Base-by-base conservation (phyloP, 2,329 filamentous ascomycete species). In the Epichloe baconii region DNA sequence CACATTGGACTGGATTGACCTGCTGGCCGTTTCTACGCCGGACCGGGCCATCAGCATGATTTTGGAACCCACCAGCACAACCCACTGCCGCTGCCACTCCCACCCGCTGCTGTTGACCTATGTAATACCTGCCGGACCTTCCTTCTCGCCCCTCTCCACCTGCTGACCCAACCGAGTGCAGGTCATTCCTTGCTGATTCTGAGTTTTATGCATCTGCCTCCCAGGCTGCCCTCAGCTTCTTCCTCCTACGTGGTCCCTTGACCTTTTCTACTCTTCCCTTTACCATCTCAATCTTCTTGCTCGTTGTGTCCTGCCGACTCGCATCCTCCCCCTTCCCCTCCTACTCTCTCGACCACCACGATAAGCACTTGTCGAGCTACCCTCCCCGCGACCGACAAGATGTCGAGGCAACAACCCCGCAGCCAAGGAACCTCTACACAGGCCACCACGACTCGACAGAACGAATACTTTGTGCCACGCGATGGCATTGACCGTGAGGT, bases 401-500 rank as follows among this genome's bases (percentile, higher is more conserved):
- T 64, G 63, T 66, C 68, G 58, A 69, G 69, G 47, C 47, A 43
- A 65, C 61, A 64, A 59, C 62, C 64, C 58, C 62, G 64, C 68
- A 60, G 67, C 64, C 59, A 66, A 59, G 57, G 59, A 57, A 62
- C 64, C 54, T 56, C 64, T 59, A 56, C 62, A 37, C 56, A 57
- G 52, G 60, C 69, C 54, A 62, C 70, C 49, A 65, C 71, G 51
- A 68, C 70, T 52, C 76, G 78, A 54, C 79, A 85, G 66, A 87
- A 87, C 68, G 84, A 88, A 70, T 89, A 88, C 66, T 89, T 89
- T 67, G 81, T 89, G 51, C 83, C 84, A 44, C 80, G 83, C 62
- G 83, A 88, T 67, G 85, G 86, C 64, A 90, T 90, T 68, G 85
- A 86, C 66, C 82, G 85, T 61, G 85, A 90, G 68, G 86, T 90